These are phyloP conservation scores for Aspergillus uvarum DNA, from an alignment of 2,329 filamentous ascomycete genomes.

Conservation along the genomic window DNA sequence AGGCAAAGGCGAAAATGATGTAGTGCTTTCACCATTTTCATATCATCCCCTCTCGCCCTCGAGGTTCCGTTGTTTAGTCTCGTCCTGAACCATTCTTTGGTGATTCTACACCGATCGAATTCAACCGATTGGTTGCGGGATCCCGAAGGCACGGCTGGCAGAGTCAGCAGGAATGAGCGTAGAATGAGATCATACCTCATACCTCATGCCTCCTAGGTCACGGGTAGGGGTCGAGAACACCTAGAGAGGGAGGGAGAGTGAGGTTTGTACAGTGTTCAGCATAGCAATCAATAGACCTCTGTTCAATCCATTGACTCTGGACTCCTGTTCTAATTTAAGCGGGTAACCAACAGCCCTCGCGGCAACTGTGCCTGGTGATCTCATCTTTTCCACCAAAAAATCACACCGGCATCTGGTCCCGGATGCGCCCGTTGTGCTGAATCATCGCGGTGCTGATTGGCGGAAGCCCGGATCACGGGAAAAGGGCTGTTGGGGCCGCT, in stretches of 20 bases:
- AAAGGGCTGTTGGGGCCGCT: slow-evolving; percentile 22
- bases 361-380: neutral
- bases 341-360: too few species aligned
- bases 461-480: slow-evolving; percentile 33
- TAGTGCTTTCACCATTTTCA: neutral
- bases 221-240: neutral
- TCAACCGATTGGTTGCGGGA: neutral
- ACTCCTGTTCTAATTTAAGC: too few species aligned
- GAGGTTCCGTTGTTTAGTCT: neutral
- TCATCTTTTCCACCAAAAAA: slow-evolving; percentile 3
- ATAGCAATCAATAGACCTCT: neutral
- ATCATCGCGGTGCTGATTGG: slow-evolving; percentile 41
- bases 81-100: neutral
- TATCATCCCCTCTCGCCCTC: neutral
- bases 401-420: slow-evolving; percentile 23
- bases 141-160: neutral
- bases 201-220: neutral
- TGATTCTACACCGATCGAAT: neutral
- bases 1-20: neutral
- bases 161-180: slow-evolving; percentile 1
- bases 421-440: slow-evolving; percentile 38
- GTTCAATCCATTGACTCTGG: too few species aligned
- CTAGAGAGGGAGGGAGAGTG: neutral
- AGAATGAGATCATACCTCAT: slow-evolving; percentile 9
- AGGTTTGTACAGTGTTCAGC: neutral